Conservation (phyloP, 148 eudicot species). For the Vaccinium macrocarpon region DNA sequence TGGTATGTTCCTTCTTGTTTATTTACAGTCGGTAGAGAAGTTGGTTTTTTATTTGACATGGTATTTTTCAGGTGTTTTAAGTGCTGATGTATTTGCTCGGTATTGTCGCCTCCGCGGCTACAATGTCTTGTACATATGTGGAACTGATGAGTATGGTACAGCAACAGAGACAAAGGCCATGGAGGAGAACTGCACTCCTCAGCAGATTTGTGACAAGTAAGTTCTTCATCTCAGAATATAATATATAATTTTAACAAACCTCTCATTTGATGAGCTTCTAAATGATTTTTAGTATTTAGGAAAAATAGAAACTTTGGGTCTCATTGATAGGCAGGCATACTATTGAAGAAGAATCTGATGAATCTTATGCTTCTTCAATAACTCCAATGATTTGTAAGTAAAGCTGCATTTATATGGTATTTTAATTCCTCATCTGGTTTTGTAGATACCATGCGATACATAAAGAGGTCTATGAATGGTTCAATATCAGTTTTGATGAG, state of each 20-base stretch:
- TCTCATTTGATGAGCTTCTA: neutral
- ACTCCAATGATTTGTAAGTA: neutral
- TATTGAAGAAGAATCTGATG: neutral
- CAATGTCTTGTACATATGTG: slow-evolving; percentile 72
- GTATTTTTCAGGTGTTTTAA: slow-evolving; percentile 59
- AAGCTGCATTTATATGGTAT: neutral
- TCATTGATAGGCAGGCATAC: neutral
- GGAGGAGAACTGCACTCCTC: slow-evolving; percentile 85
- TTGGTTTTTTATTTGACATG: neutral
- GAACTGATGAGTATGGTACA: slow-evolving; percentile 96
- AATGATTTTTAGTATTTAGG: neutral
- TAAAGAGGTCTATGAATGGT: slow-evolving; percentile 77
- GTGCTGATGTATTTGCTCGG: slow-evolving; percentile 94
- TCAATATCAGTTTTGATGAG: slow-evolving; percentile 68
- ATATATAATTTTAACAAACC: too few relatives aligned
- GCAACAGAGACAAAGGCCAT: slow-evolving; percentile 94
- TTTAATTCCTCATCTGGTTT: neutral
- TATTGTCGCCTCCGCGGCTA: slow-evolving; percentile 79
- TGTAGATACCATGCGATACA: slow-evolving; percentile 81
- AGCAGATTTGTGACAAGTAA: slow-evolving; percentile 88
- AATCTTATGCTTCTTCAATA: neutral
- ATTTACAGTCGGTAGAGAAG: neutral
- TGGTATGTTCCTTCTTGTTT: neutral
- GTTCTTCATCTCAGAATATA: neutral
- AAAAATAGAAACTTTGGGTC: neutral